Evolutionary conservation across 1,284 basidiomycete species (phyloP), one percentile per base, ranked within the genome.

Genomic region (Exobasidium cylindrosporum): DNA sequence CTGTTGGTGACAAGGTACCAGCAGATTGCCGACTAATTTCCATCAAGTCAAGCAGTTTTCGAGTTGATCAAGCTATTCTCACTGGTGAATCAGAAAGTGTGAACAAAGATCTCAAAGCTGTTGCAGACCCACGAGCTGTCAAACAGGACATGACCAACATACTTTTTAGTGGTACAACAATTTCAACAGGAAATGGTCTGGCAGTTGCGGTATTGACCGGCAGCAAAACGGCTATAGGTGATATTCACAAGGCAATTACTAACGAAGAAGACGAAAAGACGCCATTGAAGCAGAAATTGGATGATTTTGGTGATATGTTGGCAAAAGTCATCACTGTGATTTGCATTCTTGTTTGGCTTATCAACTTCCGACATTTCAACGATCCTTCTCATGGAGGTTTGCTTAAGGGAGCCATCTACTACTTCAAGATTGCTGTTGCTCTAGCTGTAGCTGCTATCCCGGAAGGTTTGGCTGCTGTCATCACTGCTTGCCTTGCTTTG

Each of bases 121-220:
- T 79, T 13, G 1, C 28, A 23, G 77, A 79, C 46, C 17, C 50
- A 35, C 58, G 63, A 45, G 77, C 76, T 14, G 77, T 79, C 57
- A 76, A 76, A 65, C 77, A 79, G 68, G 77, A 79, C 55, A 77
- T 77, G 75, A 72, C 64, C 57, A 79, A 79, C 66, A 77, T 76
- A 24, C 72, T 79, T 52, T 79, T 79, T 58, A 70, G 66, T 47
- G 77, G 77, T 29, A 78, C 77, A 50, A 78, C 72, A 21, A 66
- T 78, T 54, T 68, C 73, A 21, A 74, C 68, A 35, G 77, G 77
- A 11, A 64, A 69, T 13, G 74, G 71, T n/a, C 53, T 68, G 26
- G 76, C 76, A 17, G 66, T 76, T 57, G 77, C 74, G 11, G 70
- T 69, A 2, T 65, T 65, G 26, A 79, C 73, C n/a, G 77, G 76